A percentile compares a stretch with the other conserved stretches of the same genome.
Conservation (phyloP, 192 early-diverging fungal species). For the Coemansia sp. region DNA sequence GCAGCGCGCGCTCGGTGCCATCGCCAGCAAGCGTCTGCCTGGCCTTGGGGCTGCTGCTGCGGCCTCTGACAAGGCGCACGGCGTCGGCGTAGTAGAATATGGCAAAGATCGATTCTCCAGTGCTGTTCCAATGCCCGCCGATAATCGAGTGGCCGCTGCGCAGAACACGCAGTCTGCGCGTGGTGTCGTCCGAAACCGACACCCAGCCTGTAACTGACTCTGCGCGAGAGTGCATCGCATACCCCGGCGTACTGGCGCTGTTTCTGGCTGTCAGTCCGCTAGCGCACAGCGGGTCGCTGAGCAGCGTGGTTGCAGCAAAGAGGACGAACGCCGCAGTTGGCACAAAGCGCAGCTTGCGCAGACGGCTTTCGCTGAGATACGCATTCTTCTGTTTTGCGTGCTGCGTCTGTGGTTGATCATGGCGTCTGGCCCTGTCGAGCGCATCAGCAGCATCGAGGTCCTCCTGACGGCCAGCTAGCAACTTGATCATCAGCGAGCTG, state of each 20-base stretch:
- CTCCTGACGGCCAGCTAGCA: slow-evolving; percentile 32
- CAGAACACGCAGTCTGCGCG: slow-evolving; percentile 67
- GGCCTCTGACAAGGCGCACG: slow-evolving; percentile 56
- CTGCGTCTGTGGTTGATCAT: background rate
- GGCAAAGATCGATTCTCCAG: slow-evolving; percentile 74
- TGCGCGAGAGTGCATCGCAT: slow-evolving; percentile 62
- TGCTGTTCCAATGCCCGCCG: slow-evolving; percentile 73
- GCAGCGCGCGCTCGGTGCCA: slow-evolving; percentile 52
- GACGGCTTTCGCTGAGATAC: slow-evolving; percentile 4
- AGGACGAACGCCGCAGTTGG: slow-evolving; percentile 11
- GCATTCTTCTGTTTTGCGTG: background rate
- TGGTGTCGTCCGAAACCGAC: slow-evolving; percentile 58
- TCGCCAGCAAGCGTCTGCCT: slow-evolving; percentile 15
- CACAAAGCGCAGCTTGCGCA: slow-evolving; percentile 27
- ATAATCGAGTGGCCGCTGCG: slow-evolving; percentile 87
- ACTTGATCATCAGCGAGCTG: slow-evolving; percentile 33
- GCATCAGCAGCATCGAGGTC: slow-evolving; percentile 8
- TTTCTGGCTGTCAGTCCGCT: slow-evolving; percentile 44
- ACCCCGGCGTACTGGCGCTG: slow-evolving; percentile 30
- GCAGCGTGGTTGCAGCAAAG: slow-evolving; percentile 24
- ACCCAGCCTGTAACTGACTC: slow-evolving; percentile 87
- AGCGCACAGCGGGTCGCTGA: slow-evolving; percentile 58
- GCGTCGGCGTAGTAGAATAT: slow-evolving; percentile 84
- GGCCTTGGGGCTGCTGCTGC: slow-evolving; percentile 16
- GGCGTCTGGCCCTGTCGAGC: background rate